Evolutionary conservation across 176 grass and related monocot species (phyloP).

Genomic region (Phragmites australis): DNA sequence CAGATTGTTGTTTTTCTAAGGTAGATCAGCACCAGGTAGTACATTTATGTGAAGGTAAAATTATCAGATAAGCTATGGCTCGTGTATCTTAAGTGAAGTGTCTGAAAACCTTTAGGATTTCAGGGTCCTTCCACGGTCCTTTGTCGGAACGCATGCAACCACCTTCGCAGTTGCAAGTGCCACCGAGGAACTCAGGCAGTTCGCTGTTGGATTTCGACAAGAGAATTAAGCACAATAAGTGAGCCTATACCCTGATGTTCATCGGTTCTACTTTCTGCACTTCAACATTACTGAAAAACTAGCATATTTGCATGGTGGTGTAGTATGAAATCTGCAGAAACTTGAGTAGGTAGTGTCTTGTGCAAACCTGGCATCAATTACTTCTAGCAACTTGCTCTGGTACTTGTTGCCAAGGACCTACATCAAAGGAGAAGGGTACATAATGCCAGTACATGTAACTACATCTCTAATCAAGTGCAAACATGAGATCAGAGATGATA

Average conservation of each 20-base stretch:
- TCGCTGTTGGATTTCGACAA: conserved; percentile 44
- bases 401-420: conserved; percentile 94
- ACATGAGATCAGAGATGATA: neutral
- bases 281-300: neutral
- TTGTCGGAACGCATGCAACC: conserved; percentile 95
- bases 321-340: neutral
- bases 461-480: neutral
- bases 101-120: conserved; percentile 66
- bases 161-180: conserved; percentile 87
- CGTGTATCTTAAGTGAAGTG: neutral
- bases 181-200: conserved; percentile 88
- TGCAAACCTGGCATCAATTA: conserved; percentile 86
- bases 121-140: conserved; percentile 96
- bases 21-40: neutral
- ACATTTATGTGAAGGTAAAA: neutral
- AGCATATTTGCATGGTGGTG: neutral
- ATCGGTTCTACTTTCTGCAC: neutral
- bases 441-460: neutral
- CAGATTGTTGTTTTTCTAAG: neutral
- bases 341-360: neutral
- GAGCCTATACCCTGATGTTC: neutral
- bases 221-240: neutral
- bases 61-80: neutral
- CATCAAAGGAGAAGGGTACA: neutral
- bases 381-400: conserved; percentile 92